Evolutionary conservation across 2,329 filamentous ascomycete genomes (phyloP), one percentile per base, ranked within the genome.

Genomic region (Dothiorella sarmentorum): DNA sequence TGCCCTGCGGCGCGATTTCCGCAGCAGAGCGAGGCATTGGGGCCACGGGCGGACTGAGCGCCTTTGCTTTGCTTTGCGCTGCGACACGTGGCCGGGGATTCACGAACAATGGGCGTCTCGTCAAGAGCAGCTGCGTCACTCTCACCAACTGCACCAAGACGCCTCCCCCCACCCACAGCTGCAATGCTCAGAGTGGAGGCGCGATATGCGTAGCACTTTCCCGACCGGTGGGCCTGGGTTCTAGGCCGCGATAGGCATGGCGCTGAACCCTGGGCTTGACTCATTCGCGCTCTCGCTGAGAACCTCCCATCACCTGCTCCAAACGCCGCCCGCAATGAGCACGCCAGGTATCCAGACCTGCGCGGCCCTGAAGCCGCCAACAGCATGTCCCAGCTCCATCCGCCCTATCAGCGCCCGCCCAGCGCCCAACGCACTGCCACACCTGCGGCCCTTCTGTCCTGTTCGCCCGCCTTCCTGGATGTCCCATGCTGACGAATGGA

Each of bases 341-440:
- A 52, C 47, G 47, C 47, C 47, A 52, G 47, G 47, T 53, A 53
- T 53, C 49, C 33, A 53, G 45, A 49, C 18, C 47, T 52, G 47
- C 49, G 33, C 49, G 49, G 49, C 33, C 22, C 49, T 40, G 49
- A 38, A 38, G 35, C 33, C 49, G 35, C 33, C 49, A 53, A 35
- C 49, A 40, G 49, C 49, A 40, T 53, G 49, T 53, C 35, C 49
- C 33, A 40, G 33, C 29, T 20, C n/a, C 20, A 33, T n/a, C 47
- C 49, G 49, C 29, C 49, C 49, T 40, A 53, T 40, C 49, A 53
- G 49, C 49, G 49, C 49, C 49, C 33, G 24, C 33, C 22, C 20
- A 27, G 29, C 26, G 42, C 55, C 55, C 29, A 38, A 18, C 55
- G 55, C 55, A 49, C 56, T 37, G 56, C 56, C 56, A 58, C 56